phyloP scores from a whole-genome alignment of 1,139 yeast species.

The Taiozyma sp. region DNA sequence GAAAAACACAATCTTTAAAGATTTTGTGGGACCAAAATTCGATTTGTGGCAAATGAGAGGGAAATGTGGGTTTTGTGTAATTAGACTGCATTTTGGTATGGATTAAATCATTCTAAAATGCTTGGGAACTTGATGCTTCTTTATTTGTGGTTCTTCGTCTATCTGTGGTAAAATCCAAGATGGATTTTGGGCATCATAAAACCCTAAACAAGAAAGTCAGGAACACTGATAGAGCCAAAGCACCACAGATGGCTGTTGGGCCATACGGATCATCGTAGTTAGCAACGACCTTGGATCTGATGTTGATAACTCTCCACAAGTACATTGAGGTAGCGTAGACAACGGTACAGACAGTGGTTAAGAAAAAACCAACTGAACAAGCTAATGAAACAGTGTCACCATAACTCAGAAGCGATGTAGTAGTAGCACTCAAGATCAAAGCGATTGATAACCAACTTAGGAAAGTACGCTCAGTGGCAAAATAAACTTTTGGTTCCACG shows the following conservation, averaged over 20 bases:
- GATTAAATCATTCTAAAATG: too few relatives aligned
- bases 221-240: slow-evolving; percentile 66
- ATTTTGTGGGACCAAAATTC: background rate
- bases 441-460: slow-evolving; percentile 75
- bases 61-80: background rate
- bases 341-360: slow-evolving; percentile 71
- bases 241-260: slow-evolving; percentile 75
- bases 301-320: slow-evolving; percentile 76
- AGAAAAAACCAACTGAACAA: slow-evolving; percentile 86
- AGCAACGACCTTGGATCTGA: slow-evolving; percentile 76
- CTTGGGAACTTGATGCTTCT: background rate
- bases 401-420: slow-evolving; percentile 62
- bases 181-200: slow-evolving; percentile 5
- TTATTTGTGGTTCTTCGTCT: background rate
- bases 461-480: slow-evolving; percentile 79
- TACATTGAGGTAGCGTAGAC: slow-evolving; percentile 70
- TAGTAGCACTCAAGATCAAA: slow-evolving; percentile 66
- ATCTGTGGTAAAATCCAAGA: too few relatives aligned
- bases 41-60: background rate
- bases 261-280: slow-evolving; percentile 87
- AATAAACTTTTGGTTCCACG: slow-evolving; percentile 80
- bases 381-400: slow-evolving; percentile 64
- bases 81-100: background rate
- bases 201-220: slow-evolving; percentile 49
- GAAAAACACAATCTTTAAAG: background rate